phyloP scores from a whole-genome alignment of 495 filamentous ascomycete species.

The Penicillium maclennaniae region DNA sequence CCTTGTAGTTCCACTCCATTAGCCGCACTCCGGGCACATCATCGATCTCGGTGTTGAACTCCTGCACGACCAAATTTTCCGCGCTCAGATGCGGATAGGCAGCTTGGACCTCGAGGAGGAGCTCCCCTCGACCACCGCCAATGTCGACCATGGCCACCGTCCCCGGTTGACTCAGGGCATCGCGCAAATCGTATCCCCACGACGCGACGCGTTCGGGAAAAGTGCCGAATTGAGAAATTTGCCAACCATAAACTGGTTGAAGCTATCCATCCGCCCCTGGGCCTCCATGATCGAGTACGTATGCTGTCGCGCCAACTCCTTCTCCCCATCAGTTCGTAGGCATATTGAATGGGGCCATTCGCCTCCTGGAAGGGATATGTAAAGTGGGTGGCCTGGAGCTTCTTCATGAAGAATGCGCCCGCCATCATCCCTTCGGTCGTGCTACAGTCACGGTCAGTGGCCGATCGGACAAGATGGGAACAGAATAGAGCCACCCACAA shows the following conservation, averaged over 20 bases:
- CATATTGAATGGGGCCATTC: slow-evolving; percentile 34
- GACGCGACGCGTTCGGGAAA: slow-evolving; percentile 27
- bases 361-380: slow-evolving; percentile 34
- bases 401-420: slow-evolving; percentile 34
- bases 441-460: slow-evolving; percentile 8
- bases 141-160: slow-evolving; percentile 48
- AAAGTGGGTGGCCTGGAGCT: slow-evolving; percentile 31
- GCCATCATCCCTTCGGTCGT: slow-evolving; percentile 37
- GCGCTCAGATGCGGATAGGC: slow-evolving; percentile 36
- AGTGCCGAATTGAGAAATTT: slow-evolving; percentile 32
- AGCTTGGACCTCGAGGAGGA: slow-evolving; percentile 42
- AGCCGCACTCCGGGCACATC: slow-evolving; percentile 24
- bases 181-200: slow-evolving; percentile 29
- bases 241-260: slow-evolving; percentile 41
- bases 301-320: slow-evolving; percentile 26
- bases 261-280: slow-evolving; percentile 39
- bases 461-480: not conserved
- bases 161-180: slow-evolving; percentile 25
- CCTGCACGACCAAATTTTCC: slow-evolving; percentile 45
- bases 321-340: slow-evolving; percentile 30
- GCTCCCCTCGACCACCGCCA: slow-evolving; percentile 50
- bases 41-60: slow-evolving; percentile 35
- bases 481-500: slow-evolving; percentile 24
- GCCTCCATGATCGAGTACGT: slow-evolving; percentile 38
- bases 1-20: slow-evolving; percentile 37